These are phyloP conservation scores for Beauveria pseudobassiana DNA, from an alignment of 2,329 filamentous ascomycete species.

Conservation along the genomic window DNA sequence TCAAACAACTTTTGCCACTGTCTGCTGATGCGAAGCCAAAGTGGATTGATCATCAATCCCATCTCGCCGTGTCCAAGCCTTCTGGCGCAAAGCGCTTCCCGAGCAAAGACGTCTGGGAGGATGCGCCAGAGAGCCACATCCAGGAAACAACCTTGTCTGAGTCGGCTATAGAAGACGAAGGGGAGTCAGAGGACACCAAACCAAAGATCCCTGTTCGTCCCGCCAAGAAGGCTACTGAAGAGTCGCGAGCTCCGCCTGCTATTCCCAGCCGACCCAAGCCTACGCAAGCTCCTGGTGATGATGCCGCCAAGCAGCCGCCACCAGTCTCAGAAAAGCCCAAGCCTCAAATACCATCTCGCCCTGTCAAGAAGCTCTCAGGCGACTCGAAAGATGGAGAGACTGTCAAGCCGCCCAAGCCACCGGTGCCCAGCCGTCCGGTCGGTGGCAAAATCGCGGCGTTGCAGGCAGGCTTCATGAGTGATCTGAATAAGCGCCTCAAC, in stretches of 20 bases:
- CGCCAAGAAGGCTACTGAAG: slow-evolving; percentile 31
- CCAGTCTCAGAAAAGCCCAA: slow-evolving; percentile 47
- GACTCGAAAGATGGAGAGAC: slow-evolving; percentile 35
- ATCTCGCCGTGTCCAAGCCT: slow-evolving; percentile 45
- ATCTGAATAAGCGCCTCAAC: slow-evolving; percentile 83
- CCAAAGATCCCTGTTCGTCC: slow-evolving; percentile 25
- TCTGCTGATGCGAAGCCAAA: slow-evolving; percentile 26
- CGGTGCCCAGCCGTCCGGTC: slow-evolving; percentile 64
- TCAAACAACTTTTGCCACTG: slow-evolving; percentile 22
- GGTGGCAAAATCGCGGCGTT: slow-evolving; percentile 86
- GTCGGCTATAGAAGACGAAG: slow-evolving; percentile 21
- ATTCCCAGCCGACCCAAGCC: slow-evolving; percentile 50
- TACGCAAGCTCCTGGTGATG: slow-evolving; percentile 31
- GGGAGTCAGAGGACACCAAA: slow-evolving; percentile 17
- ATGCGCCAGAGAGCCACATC: slow-evolving; percentile 75
- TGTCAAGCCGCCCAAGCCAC: slow-evolving; percentile 60
- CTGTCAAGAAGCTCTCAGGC: slow-evolving; percentile 41
- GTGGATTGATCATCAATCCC: slow-evolving; percentile 40
- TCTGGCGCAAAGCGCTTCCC: slow-evolving; percentile 67
- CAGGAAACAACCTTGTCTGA: slow-evolving; percentile 65
- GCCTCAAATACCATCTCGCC: slow-evolving; percentile 53
- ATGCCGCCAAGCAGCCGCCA: slow-evolving; percentile 30
- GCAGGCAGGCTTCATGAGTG: slow-evolving; percentile 86
- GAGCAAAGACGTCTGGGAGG: slow-evolving; percentile 91
- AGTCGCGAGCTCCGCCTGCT: slow-evolving; percentile 29